Evolutionary conservation across 139 green algal species (phyloP), one percentile per base, ranked within the genome.

Genomic region (Chlamydomonas incerta): DNA sequence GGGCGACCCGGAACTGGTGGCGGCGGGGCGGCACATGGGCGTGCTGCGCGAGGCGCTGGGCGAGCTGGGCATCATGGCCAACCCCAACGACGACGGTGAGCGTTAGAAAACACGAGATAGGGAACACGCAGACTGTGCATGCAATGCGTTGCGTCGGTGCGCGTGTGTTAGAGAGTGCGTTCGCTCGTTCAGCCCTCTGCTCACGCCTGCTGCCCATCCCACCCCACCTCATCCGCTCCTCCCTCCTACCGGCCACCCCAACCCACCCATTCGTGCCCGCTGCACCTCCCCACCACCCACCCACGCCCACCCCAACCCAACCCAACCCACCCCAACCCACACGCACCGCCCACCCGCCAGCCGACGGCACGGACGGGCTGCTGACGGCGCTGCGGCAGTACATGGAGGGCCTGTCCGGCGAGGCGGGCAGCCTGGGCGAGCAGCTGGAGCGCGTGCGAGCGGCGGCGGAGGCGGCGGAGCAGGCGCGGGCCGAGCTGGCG

Each of bases 1-100:
- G 31, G 80, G 31, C 10, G 80, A 85, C 66, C 80, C 80, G 3
- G 80, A 85, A 28, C 18, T 85, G 18, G 26, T 60, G 17, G 67
- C 76, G 80, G 80, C 50, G 14, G 80, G 35, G 18, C 28, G 55
- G 33, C 80, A 85, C 21, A 34, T 85, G 80, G 57, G 9, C 18
- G 47, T 46, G 80, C 80, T 85, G 80, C 66, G 67, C 50, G 50
- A 69, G 50, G 67, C 67, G 80, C 80, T 85, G 80, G 14, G 28
- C 15, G 80, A 85, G 80, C 57, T 85, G 3, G 80, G 80, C 80
- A 72, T 85, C 29, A 60, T 85, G 80, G 80, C 50, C 65, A 85
- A 77, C 68, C 80, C 80, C 67, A 85, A 85, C 66, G 80, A 85
- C 31, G 80, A 85, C 52, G 80, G 80, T 85, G 67, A 21, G 80